phyloP scores from a whole-genome alignment of 2,329 filamentous ascomycete genomes.

The Aureobasidium musti region DNA sequence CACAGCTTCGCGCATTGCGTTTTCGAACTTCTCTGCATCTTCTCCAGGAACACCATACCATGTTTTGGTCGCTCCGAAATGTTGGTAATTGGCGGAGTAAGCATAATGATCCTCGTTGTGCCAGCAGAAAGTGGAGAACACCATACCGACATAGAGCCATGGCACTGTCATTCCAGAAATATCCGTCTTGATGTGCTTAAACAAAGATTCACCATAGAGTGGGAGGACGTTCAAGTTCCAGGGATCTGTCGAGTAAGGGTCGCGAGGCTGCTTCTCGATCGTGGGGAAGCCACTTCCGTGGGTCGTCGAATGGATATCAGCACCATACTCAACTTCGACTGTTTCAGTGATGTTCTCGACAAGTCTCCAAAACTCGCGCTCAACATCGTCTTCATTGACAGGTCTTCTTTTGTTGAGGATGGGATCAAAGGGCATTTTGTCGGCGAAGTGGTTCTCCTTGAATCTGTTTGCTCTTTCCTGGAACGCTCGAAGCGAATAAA shows the following conservation, averaged over 20 bases:
- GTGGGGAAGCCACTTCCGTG: constrained; percentile 97
- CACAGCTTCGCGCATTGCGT: constrained; percentile 91
- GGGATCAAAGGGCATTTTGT: constrained; percentile 85
- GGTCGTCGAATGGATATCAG: constrained; percentile 96
- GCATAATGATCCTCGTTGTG: constrained; percentile 98
- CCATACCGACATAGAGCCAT: constrained; percentile 99
- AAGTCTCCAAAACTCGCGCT: constrained; percentile 93
- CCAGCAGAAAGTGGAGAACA: constrained; percentile 99
- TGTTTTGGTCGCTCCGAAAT: constrained; percentile 96
- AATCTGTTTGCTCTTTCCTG: constrained; percentile 95
- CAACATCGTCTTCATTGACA: constrained; percentile 92
- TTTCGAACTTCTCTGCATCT: constrained; percentile 92
- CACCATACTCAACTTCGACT: constrained; percentile 96
- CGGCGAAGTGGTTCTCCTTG: constrained; percentile 90
- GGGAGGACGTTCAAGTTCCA: constrained; percentile 97
- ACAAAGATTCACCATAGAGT: constrained; percentile 85
- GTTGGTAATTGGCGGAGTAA: constrained; percentile 97
- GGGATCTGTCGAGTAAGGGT: constrained; percentile 82
- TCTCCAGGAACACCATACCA: constrained; percentile 98
- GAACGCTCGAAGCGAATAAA: constrained; percentile 94
- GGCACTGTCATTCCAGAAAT: constrained; percentile 99
- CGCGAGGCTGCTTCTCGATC: constrained; percentile 82
- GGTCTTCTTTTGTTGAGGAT: constrained; percentile 76
- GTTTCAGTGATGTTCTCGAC: constrained; percentile 93
- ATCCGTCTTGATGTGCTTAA: constrained; percentile 96